Base-by-base conservation (phyloP, 345 rosid genomes). In the Lagerstroemia speciosa region DNA sequence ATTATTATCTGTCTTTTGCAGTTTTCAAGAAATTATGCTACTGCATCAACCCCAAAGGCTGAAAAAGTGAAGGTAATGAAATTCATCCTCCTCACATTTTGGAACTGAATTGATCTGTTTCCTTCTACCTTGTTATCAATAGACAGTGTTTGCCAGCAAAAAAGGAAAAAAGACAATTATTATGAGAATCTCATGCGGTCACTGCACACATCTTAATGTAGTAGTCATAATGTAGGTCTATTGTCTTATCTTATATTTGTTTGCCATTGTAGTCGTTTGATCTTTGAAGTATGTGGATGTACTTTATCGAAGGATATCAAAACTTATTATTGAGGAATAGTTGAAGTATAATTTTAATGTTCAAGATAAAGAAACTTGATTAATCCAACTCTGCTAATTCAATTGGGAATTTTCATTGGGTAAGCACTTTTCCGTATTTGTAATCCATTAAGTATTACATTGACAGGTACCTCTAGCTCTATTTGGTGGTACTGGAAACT, bases 401-500 rank as follows among this genome's bases (percentile, higher is more conserved):
- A 53, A 41, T 9, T 53, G 10, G 60, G 30, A 24, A 53, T 22
- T 14, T 40, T n/a, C 38, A 36, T 19, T 34, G n/a, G 8, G 43
- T 16, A 16, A 33, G 66, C 20, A 2, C 8, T 72, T 53, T 61
- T 62, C 14, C 45, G 74, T 53, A 57, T 27, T 67, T 38, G 17
- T 57, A 71, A 30, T 74, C 31, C 14, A 10, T 75, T 30, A 9
- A 38, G 31, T 26, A 3, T 27, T 37, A 14, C 11, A 30, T 40
- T 72, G 74, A 57, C 83, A 94, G 97, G 80, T 89, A 72, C 97
- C 97, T 61, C 0, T 89, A 10, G 83, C 80, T 62, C 77, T 91
- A 70, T 89, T 69, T 68, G 99, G 96, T 53, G 97, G 88, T 63
- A 26, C 87, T 65, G 99, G 97, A 17, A 94, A 89, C 81, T 94